A percentile compares a stretch with the other conserved stretches of the same genome.
Evolutionary conservation across 2,329 filamentous ascomycete genomes (phyloP).

Genomic region (Ceratocystis ficicola): DNA sequence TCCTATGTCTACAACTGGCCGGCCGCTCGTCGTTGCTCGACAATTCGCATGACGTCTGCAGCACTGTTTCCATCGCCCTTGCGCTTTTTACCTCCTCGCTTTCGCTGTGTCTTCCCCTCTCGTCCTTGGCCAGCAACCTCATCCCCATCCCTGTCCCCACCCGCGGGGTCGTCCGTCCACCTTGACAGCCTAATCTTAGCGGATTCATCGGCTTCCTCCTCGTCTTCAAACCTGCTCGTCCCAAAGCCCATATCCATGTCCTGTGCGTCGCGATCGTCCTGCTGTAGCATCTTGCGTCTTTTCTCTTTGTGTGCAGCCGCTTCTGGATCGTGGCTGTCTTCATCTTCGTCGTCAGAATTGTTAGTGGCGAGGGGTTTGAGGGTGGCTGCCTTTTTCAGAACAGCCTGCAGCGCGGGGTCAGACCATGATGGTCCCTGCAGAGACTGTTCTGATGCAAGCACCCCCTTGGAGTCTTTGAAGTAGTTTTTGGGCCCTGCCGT

Average conservation of each 20-base stretch:
- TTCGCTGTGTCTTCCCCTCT: constrained; percentile 44
- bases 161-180: constrained; percentile 39
- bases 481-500: constrained; percentile 42
- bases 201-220: constrained; percentile 62
- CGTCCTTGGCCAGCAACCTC: constrained; percentile 29
- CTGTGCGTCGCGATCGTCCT: constrained; percentile 66
- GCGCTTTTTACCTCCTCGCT: constrained; percentile 60
- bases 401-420: constrained; percentile 70
- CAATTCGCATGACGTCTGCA: constrained; percentile 65
- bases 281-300: constrained; percentile 60
- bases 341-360: constrained; percentile 29
- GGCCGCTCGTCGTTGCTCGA: constrained; percentile 43
- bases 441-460: constrained; percentile 41
- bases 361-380: constrained; percentile 40
- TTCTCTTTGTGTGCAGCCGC: constrained; percentile 51
- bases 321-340: constrained; percentile 28
- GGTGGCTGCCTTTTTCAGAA: constrained; percentile 70
- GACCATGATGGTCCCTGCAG: constrained; percentile 45
- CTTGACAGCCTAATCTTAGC: constrained; percentile 52
- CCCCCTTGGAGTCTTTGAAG: constrained; percentile 47
- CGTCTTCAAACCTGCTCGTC: constrained; percentile 73
- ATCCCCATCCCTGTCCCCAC: constrained; percentile 36
- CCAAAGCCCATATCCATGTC: constrained; percentile 95
- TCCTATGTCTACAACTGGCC: neutral
- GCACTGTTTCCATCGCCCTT: constrained; percentile 70